Evolutionary conservation across 257 asterid species (phyloP), one percentile per base, ranked within the genome.

Genomic region (Solanum rostratum): DNA sequence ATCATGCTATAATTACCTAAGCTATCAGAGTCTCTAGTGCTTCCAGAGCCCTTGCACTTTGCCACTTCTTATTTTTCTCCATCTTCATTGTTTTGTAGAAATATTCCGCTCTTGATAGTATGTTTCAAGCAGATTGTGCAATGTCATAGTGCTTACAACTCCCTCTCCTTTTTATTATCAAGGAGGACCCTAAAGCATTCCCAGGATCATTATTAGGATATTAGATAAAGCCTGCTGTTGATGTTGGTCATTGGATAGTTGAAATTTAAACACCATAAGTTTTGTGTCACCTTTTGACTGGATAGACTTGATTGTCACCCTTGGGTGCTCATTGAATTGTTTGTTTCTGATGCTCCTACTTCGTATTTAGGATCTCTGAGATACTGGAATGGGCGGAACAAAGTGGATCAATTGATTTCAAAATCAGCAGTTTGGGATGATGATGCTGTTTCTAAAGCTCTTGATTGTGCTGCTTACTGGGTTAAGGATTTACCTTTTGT

Each of bases 401-500:
- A 96, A 86, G 95, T 92, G 85, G 92, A 92, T 80, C 12, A 87
- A 45, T 84, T 90, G 90, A 89, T 85, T 59, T 89, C 98, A 59
- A 90, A 93, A 82, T 90, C 89, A 66, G 99, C 98, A 19, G 92
- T 90, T 87, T 97, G 99, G 99, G 98, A 95, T 68, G 98, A 95
- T 83, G 88, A 86, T 68, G 97, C 98, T 66, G 97, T 97, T 81
- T 84, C 91, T 20, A 84, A 84, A 86, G 93, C 99, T 46, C 92
- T 97, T 49, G 97, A 93, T 86, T 95, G 96, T 92, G 99, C 97
- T 87, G 92, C 91, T 70, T 55, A 84, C 85, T 96, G 98, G 98
- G 98, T 93, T 81, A 93, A 92, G 87, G 95, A 90, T 84, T 89
- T 96, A 79, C 98, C 99, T 84, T 97, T 88, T 20, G 93, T 97